These are phyloP conservation scores for Termitomyces sp. DNA, from an alignment of 768 basidiomycete species.

Conservation along the genomic window DNA sequence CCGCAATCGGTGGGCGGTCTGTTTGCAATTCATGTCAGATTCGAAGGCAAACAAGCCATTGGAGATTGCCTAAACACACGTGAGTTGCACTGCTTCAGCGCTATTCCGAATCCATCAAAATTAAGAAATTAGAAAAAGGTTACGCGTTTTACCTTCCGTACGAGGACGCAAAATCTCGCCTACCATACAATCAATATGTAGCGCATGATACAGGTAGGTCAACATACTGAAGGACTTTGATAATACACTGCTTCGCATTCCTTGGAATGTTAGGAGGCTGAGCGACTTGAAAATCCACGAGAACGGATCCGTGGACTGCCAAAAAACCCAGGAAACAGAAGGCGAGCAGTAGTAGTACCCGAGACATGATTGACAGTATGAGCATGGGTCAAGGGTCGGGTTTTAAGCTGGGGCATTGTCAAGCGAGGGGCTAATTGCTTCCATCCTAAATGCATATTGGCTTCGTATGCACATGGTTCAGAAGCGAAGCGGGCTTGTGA, in stretches of 20 bases:
- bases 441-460: neutral
- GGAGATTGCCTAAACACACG: conserved; percentile 39
- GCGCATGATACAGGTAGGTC: neutral
- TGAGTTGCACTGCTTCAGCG: conserved; percentile 57
- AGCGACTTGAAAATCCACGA: conserved; percentile 64
- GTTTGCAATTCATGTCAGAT: neutral
- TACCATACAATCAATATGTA: conserved; percentile 17
- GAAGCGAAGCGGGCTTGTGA: neutral
- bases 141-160: conserved; percentile 47
- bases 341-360: conserved; percentile 10
- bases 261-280: conserved; percentile 68
- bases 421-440: conserved; percentile 4
- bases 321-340: conserved; percentile 12
- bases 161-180: conserved; percentile 69
- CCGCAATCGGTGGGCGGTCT: conserved; percentile 76
- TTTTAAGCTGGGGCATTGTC: neutral
- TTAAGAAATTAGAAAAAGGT: neutral
- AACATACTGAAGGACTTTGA: conserved; percentile 56
- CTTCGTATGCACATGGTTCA: neutral
- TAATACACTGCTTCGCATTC: conserved; percentile 56
- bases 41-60: neutral
- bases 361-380: conserved; percentile 12
- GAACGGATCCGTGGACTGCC: conserved; percentile 37
- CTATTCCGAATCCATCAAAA: conserved; percentile 24
- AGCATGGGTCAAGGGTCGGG: neutral